A percentile compares a stretch with the other conserved stretches of the same genome.
Conservation (phyloP, 768 basidiomycete species). For the Rhizopogon vesiculosus region DNA sequence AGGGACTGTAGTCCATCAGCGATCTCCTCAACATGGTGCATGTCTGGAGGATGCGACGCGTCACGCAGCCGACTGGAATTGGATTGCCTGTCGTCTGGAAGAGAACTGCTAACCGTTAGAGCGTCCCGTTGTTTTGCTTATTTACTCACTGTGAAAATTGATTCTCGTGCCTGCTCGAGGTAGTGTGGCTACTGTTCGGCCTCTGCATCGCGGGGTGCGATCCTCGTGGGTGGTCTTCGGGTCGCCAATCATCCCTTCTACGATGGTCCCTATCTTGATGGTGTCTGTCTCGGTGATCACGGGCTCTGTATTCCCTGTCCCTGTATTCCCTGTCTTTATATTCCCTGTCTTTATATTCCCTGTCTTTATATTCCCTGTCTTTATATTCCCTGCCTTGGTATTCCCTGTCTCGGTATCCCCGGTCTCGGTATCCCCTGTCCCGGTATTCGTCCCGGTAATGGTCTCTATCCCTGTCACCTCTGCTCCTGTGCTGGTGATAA, state of each 20-base stretch:
- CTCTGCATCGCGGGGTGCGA: slow-evolving; percentile 15
- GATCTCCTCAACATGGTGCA: slow-evolving; percentile 16
- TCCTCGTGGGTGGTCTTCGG: slow-evolving; percentile 10
- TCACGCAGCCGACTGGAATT: slow-evolving; percentile 13
- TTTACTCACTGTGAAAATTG: slow-evolving; percentile 16
- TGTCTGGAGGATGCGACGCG: slow-evolving; percentile 10
- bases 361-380: neutral
- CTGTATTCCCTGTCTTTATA: neutral
- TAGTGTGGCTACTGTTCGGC: slow-evolving; percentile 13
- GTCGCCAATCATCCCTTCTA: neutral
- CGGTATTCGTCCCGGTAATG: slow-evolving; percentile 11
- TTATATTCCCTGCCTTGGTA: neutral
- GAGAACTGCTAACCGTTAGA: slow-evolving; percentile 8
- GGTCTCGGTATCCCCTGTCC: slow-evolving; percentile 12
- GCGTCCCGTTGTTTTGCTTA: neutral
- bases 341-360: slow-evolving; percentile 1
- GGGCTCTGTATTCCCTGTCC: neutral
- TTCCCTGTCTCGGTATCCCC: slow-evolving; percentile 11
- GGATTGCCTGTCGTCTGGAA: slow-evolving; percentile 23
- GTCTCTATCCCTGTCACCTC: slow-evolving; percentile 17
- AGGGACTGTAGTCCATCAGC: slow-evolving; percentile 16
- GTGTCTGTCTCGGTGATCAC: neutral
- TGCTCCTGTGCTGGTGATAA: slow-evolving; percentile 14
- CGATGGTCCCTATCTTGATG: neutral
- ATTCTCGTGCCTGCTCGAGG: slow-evolving; percentile 11